A percentile compares a stretch with the other conserved stretches of the same genome.
Evolutionary conservation across 768 basidiomycete species (phyloP).

Genomic region (Tylopilus subfusipes): DNA sequence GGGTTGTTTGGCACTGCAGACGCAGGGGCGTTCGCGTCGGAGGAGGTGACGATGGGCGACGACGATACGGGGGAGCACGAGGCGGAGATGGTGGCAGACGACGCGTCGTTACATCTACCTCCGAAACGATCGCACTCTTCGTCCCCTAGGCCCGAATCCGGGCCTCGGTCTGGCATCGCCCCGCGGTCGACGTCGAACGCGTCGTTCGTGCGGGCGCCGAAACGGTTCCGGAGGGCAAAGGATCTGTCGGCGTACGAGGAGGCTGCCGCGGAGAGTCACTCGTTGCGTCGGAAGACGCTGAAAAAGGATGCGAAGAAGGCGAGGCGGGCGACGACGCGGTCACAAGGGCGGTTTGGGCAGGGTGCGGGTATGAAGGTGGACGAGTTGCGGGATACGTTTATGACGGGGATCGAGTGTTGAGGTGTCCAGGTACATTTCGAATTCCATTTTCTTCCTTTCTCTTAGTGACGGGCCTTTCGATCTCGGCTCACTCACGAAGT

Average conservation of each 20-base stretch:
- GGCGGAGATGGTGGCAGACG: conserved; percentile 40
- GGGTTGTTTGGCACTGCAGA: conserved; percentile 81
- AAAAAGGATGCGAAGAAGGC: conserved; percentile 65
- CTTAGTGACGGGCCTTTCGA: too few species aligned
- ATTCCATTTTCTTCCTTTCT: too few species aligned
- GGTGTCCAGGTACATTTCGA: too few species aligned
- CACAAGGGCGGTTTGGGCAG: conserved; percentile 1
- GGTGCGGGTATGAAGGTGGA: conserved; percentile 30
- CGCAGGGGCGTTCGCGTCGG: conserved; percentile 63
- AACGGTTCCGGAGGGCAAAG: conserved; percentile 57
- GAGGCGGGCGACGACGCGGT: conserved; percentile 46
- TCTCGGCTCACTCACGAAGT: too few species aligned
- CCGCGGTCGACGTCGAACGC: background rate
- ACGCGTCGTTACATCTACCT: conserved; percentile 31
- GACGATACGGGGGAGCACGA: conserved; percentile 39
- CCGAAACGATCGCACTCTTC: conserved; percentile 25
- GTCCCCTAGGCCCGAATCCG: background rate
- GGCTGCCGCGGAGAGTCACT: conserved; percentile 39
- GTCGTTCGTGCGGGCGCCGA: conserved; percentile 38
- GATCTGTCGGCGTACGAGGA: conserved; percentile 53
- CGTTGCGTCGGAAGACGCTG: conserved; percentile 54
- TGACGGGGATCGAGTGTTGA: conserved; percentile 19
- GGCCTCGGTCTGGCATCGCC: background rate
- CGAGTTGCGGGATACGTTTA: conserved; percentile 22
- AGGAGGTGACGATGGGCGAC: conserved; percentile 42